Base-by-base conservation (phyloP, 148 eudicot genomes). In the Camellia japonica region DNA sequence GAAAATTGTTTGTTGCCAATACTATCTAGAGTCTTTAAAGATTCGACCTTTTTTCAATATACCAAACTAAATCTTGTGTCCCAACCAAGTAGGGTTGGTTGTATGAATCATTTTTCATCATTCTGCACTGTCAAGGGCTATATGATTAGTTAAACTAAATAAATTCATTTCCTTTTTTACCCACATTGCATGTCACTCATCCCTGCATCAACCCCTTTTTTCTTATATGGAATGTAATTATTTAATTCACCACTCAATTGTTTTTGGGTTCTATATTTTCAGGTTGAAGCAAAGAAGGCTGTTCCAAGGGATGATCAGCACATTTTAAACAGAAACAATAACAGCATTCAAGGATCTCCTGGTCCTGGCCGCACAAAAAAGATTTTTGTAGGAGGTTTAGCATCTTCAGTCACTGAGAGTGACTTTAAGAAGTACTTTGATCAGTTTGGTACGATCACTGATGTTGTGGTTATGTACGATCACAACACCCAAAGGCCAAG, bases 271-370 rank as follows among this genome's bases (percentile, higher is more conserved):
- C 73, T 64, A 63, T 19, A 78, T 69, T 80, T 58, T 30, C 86
- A 94, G 98, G 97, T 94, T 74, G 98, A 94, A 86, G 98, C 98
- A 79, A 94, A 94, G 83, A 94, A 86, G 82, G 98, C 94, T 46
- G 94, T 94, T 80, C 97, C 98, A 7, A 88, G 97, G 84, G 97
- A 91, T 68, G 94, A 94, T 79, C 94, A 94, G 49, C 89, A 89
- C 78, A 85, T 89, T 64, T 72, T 87, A 55, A 86, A 79, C 75
- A 87, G 94, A 81, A 91, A 78, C 86, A 88, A 47, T 80, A 87
- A 75, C 77, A 83, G 88, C 84, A 85, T 83, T 79, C 97, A 90
- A 83, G 97, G 97, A 78, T 91, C 93, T 55, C 94, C 93, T 3
- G 90, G 88, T 76, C 85, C 84, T 60, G 92, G 94, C 23, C 92